Evolutionary conservation across 257 asterid species (phyloP).

Genomic region (Nicotiana tabacum): DNA sequence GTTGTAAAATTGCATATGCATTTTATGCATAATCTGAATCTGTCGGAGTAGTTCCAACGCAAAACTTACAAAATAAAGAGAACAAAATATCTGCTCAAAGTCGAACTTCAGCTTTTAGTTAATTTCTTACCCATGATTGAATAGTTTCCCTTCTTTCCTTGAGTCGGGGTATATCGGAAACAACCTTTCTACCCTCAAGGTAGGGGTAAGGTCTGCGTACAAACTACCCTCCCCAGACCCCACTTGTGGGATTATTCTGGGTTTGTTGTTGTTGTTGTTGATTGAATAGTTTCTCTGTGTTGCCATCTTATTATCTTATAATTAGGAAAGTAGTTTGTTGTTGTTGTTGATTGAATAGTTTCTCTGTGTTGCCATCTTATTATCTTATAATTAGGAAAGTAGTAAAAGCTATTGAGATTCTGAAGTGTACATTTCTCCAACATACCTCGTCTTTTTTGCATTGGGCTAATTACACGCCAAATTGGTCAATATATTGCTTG

Average conservation of each 20-base stretch:
- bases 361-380: background rate
- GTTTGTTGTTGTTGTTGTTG: too few species aligned
- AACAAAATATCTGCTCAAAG: background rate
- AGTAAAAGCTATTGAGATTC: background rate
- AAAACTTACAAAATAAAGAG: background rate
- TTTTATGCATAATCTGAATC: background rate
- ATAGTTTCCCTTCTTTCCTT: too few species aligned
- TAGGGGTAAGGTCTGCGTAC: too few species aligned
- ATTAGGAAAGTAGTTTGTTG: background rate
- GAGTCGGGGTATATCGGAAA: too few species aligned
- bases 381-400: background rate
- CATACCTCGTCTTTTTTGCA: background rate
- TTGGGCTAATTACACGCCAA: background rate
- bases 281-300: background rate
- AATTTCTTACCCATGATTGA: background rate
- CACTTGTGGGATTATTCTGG: too few species aligned
- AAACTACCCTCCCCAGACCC: too few species aligned
- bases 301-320: background rate
- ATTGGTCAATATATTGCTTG: background rate
- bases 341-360: background rate
- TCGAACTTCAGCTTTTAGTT: background rate
- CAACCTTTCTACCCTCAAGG: too few species aligned
- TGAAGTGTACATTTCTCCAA: slow-evolving; percentile 6
- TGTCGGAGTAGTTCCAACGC: background rate
- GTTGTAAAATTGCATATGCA: background rate